Evolutionary conservation across 2,329 filamentous ascomycete genomes (phyloP), one percentile per base, ranked within the genome.

Genomic region (Ophioceras dolichostomum): DNA sequence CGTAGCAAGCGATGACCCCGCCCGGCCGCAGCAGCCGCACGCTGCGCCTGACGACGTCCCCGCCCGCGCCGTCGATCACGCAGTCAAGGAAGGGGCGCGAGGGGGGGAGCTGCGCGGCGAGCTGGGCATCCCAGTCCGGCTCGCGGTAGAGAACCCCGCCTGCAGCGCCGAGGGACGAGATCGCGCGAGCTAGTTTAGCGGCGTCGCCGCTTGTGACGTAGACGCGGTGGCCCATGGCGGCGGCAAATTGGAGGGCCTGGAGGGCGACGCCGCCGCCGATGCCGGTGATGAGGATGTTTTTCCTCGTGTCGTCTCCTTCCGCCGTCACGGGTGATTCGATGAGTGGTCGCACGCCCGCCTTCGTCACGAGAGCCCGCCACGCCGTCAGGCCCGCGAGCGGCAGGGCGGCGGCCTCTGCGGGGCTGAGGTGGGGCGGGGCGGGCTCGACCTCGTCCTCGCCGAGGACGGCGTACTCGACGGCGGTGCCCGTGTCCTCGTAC

Each of bases 241-340:
- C 76, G 10, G 76, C 87, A 59, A 94, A 94, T 55, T 85, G 70
- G 47, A 95, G 62, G 5, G 73, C 81, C 64, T 84, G 79, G 39
- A 95, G 63, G 24, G 89, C 89, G 1, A 95, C 89, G 31, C 89
- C 89, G 26, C 89, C 89, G 1, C 89, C 89, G 56, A 96, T 93
- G 0, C 89, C 89, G 4, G 89, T 95, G 30, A 96, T 62, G 22
- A 96, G 64, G 4, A 96, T 67, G 52, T 93, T 94, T 43, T 73
- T 63, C 3, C 84, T 84, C 1, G 61, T 58, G 40, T 64, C 34
- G 20, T 10, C 26, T 7, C 22, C 22, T n/a, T n/a, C n/a, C n/a
- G n/a, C n/a, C n/a, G n/a, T n/a, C n/a, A n/a, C n/a, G n/a, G n/a
- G n/a, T n/a, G n/a, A n/a, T n/a, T n/a, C n/a, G n/a, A n/a, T n/a